Conservation (phyloP, 495 filamentous ascomycete species). For the Penicillium lagena region DNA sequence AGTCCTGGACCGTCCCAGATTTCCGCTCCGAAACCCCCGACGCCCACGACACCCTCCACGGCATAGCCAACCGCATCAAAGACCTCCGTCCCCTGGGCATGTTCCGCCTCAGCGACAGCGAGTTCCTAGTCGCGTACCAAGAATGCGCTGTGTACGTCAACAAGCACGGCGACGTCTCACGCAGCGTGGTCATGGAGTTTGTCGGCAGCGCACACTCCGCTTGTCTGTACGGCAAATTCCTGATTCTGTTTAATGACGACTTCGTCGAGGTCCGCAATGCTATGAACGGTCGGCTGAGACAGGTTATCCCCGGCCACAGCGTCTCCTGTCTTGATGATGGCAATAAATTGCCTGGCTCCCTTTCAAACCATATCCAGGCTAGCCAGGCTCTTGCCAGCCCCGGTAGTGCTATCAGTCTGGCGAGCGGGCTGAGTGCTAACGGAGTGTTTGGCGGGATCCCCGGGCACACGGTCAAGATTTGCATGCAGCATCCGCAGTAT, state of each 20-base stretch:
- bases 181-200: conserved; percentile 94
- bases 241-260: conserved; percentile 79
- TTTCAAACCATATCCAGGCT: no score
- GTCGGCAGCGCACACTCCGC: conserved; percentile 84
- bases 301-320: conserved; percentile 88
- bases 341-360: conserved; percentile 37
- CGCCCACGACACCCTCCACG: conserved; percentile 60
- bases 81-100: conserved; percentile 85
- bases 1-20: conserved; percentile 83
- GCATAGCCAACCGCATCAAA: conserved; percentile 73
- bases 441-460: conserved; percentile 15
- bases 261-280: conserved; percentile 97
- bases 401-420: conserved; percentile 18
- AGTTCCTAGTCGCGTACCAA: conserved; percentile 90
- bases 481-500: conserved; percentile 88
- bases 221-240: conserved; percentile 68
- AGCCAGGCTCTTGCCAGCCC: conserved; percentile 21
- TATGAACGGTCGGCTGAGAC: conserved; percentile 85
- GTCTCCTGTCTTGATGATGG: conserved; percentile 87
- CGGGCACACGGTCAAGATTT: conserved; percentile 75
- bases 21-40: conserved; percentile 47
- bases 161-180: conserved; percentile 91
- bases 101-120: conserved; percentile 88
- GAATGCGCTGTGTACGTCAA: conserved; percentile 97
- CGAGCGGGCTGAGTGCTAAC: conserved; percentile 22